Conservation (phyloP, 495 filamentous ascomycete species). For the Bryoglossum gracile region DNA sequence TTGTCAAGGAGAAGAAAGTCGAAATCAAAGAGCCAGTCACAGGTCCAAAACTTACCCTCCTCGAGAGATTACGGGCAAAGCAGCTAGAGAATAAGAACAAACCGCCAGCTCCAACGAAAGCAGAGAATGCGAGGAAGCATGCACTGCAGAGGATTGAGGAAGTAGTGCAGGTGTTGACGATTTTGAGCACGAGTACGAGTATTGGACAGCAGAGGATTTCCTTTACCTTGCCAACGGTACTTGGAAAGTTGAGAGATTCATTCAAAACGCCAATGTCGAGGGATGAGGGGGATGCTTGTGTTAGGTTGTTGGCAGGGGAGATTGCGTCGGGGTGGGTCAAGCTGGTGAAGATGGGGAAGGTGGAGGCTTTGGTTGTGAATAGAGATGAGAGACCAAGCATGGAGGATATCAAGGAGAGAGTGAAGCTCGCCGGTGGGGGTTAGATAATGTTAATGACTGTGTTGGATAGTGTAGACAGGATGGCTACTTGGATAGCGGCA, state of each 20-base stretch:
- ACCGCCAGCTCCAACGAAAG: constrained; percentile 33
- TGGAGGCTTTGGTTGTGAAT: constrained; percentile 53
- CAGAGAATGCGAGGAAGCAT: constrained; percentile 45
- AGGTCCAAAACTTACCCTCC: constrained; percentile 31
- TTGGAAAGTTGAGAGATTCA: constrained; percentile 53
- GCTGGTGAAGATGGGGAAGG: constrained; percentile 45
- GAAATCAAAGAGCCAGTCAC: background rate
- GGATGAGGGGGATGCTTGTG: constrained; percentile 48
- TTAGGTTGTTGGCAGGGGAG: constrained; percentile 51
- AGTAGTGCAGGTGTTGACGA: constrained; percentile 50
- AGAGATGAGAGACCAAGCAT: constrained; percentile 34
- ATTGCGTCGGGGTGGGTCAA: constrained; percentile 57
- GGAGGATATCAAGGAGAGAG: constrained; percentile 36
- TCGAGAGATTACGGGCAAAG: constrained; percentile 58
- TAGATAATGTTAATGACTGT: constrained; percentile 3
- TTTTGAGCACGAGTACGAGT: constrained; percentile 42
- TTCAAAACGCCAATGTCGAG: constrained; percentile 51
- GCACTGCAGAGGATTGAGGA: constrained; percentile 56
- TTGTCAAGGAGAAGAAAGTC: constrained; percentile 28
- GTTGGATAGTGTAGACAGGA: background rate
- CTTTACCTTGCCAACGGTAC: constrained; percentile 53
- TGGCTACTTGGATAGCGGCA: constrained; percentile 6
- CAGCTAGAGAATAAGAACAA: constrained; percentile 38
- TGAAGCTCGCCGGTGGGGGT: constrained; percentile 26
- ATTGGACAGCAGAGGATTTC: constrained; percentile 36